phyloP scores from a whole-genome alignment of 2,329 filamentous ascomycete genomes.

The Thielaviopsis musarum region DNA sequence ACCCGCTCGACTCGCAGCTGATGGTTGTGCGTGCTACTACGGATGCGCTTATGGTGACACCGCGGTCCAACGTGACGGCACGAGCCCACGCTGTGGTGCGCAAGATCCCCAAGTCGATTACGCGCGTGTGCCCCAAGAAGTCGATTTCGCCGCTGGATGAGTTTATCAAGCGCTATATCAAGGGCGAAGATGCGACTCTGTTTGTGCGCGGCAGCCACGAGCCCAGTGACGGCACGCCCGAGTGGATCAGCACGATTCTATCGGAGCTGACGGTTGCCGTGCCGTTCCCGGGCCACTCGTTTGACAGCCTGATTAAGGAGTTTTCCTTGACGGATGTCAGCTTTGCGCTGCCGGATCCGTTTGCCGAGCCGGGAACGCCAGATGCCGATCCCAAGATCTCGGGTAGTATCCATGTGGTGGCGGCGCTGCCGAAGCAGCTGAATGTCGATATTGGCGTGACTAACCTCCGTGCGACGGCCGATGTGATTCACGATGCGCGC shows the following conservation, averaged over 20 bases:
- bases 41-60: slow-evolving; percentile 46
- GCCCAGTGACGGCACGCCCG: slow-evolving; percentile 47
- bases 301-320: slow-evolving; percentile 72
- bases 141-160: slow-evolving; percentile 70
- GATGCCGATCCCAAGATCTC: slow-evolving; percentile 64
- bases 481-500: slow-evolving; percentile 61
- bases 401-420: slow-evolving; percentile 63
- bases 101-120: slow-evolving; percentile 57
- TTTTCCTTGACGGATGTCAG: slow-evolving; percentile 76
- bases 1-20: slow-evolving; percentile 53
- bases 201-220: slow-evolving; percentile 66
- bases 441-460: slow-evolving; percentile 71
- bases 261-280: slow-evolving; percentile 70
- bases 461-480: slow-evolving; percentile 56
- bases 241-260: slow-evolving; percentile 68
- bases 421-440: slow-evolving; percentile 68
- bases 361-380: slow-evolving; percentile 58
- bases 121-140: slow-evolving; percentile 56
- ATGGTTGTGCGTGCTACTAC: slow-evolving; percentile 62
- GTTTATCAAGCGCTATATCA: slow-evolving; percentile 65
- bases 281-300: slow-evolving; percentile 63
- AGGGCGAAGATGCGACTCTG: slow-evolving; percentile 60
- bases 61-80: slow-evolving; percentile 49
- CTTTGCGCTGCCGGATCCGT: slow-evolving; percentile 68
- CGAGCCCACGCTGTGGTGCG: slow-evolving; percentile 56